Evolutionary conservation across 345 rosid genomes (phyloP).

Genomic region (Populus nigra): DNA sequence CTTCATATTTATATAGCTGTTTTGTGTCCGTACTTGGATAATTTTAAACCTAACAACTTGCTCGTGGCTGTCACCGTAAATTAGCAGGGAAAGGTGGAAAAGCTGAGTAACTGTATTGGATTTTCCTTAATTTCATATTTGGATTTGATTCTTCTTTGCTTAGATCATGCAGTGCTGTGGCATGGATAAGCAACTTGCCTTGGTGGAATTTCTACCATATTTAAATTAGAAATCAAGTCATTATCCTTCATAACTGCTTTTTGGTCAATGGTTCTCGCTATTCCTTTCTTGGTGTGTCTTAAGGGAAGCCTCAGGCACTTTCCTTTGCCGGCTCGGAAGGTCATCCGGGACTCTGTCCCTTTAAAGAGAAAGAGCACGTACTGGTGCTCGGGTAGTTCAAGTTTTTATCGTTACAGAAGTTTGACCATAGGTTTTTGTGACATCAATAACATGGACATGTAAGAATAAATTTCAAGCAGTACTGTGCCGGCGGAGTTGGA

Average conservation of each 20-base stretch:
- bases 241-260: neutral
- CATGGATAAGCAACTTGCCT: neutral
- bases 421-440: no score
- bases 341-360: neutral
- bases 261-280: neutral
- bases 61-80: neutral
- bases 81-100: neutral
- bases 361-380: neutral
- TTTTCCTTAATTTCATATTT: neutral
- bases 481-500: no score
- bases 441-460: no score
- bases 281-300: neutral
- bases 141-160: neutral
- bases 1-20: neutral
- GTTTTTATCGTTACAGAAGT: neutral
- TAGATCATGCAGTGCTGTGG: neutral
- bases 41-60: neutral
- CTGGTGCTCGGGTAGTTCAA: neutral
- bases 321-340: neutral
- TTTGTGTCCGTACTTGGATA: neutral
- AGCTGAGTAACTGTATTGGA: neutral
- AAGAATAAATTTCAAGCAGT: no score
- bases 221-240: neutral
- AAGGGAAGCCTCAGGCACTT: neutral
- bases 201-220: neutral